Conservation (phyloP, 768 basidiomycete genomes). For the Trametes maxima region DNA sequence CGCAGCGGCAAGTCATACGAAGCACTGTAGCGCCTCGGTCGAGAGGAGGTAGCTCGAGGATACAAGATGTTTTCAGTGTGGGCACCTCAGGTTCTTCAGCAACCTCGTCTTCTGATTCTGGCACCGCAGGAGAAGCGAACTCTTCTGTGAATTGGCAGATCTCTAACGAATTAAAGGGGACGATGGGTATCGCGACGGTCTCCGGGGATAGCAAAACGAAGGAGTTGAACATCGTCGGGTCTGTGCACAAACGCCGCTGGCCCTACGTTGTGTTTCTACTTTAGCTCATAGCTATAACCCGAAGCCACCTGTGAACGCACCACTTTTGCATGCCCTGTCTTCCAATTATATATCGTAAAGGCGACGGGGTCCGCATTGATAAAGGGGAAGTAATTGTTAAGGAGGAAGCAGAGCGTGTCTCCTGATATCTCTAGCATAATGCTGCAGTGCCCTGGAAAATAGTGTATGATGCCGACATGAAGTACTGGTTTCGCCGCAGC, state of each 20-base stretch:
- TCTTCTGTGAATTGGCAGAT: slow-evolving; percentile 21
- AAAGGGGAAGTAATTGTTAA: slow-evolving; percentile 25
- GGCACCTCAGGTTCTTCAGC: background rate
- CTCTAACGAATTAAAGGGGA: slow-evolving; percentile 26
- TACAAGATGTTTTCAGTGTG: slow-evolving; percentile 17
- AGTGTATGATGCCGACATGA: slow-evolving; percentile 18
- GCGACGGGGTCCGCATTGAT: slow-evolving; percentile 7
- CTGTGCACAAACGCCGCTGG: slow-evolving; percentile 12
- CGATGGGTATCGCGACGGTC: slow-evolving; percentile 31
- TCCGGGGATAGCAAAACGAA: slow-evolving; percentile 32
- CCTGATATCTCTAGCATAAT: slow-evolving; percentile 30
- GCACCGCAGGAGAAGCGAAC: background rate
- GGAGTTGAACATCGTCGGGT: slow-evolving; percentile 25
- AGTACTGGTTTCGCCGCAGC: slow-evolving; percentile 22
- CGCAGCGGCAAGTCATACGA: slow-evolving; percentile 32
- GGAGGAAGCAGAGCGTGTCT: slow-evolving; percentile 24
- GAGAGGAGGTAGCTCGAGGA: slow-evolving; percentile 26
- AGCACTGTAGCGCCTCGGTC: slow-evolving; percentile 15
- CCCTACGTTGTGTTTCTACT: slow-evolving; percentile 8
- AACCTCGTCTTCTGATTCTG: background rate
- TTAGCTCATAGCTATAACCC: background rate
- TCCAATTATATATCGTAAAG: slow-evolving; percentile 31
- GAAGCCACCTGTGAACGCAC: slow-evolving; percentile 23
- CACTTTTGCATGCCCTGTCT: slow-evolving; percentile 26
- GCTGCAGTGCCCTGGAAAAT: slow-evolving; percentile 20